Evolutionary conservation across 2,329 filamentous ascomycete genomes (phyloP).

Genomic region (Hymenoscyphus occultus): DNA sequence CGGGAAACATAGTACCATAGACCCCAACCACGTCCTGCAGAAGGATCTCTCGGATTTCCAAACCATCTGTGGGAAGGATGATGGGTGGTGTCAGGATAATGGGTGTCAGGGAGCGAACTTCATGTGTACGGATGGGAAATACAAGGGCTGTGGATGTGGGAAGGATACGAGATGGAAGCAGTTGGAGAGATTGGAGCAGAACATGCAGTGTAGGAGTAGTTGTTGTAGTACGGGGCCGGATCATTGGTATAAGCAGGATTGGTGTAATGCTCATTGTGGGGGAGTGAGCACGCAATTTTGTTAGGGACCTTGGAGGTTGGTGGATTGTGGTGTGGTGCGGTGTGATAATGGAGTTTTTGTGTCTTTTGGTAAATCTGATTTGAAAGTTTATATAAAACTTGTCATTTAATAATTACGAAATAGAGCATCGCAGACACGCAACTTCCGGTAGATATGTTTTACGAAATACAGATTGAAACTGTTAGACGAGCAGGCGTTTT

Average conservation of each 20-base stretch:
- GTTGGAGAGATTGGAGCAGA: not conserved
- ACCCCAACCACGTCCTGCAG: not conserved
- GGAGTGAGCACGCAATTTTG: slow-evolving; percentile 1
- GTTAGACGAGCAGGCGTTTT: too few relatives aligned
- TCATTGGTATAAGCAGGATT: slow-evolving; percentile 6
- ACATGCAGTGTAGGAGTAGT: slow-evolving; percentile 1
- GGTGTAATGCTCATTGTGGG: slow-evolving; percentile 7
- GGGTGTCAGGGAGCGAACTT: not conserved
- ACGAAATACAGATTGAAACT: too few relatives aligned
- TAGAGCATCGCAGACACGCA: too few relatives aligned
- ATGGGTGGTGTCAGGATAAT: slow-evolving; percentile 4
- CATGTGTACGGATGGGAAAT: not conserved
- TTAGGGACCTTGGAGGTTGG: not conserved
- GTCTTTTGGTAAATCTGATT: too few relatives aligned
- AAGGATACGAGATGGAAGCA: not conserved
- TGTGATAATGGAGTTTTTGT: too few relatives aligned
- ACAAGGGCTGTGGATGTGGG: slow-evolving; percentile 3
- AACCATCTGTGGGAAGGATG: slow-evolving; percentile 3
- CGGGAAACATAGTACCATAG: not conserved
- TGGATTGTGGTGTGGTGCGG: too few relatives aligned
- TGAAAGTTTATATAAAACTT: too few relatives aligned
- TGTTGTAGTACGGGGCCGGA: slow-evolving; percentile 1
- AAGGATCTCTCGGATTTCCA: slow-evolving; percentile 3
- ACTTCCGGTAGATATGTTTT: too few relatives aligned
- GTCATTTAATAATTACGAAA: too few relatives aligned